These are phyloP conservation scores for Tephrocybe sp. DNA, from an alignment of 768 basidiomycete species.

Conservation along the genomic window DNA sequence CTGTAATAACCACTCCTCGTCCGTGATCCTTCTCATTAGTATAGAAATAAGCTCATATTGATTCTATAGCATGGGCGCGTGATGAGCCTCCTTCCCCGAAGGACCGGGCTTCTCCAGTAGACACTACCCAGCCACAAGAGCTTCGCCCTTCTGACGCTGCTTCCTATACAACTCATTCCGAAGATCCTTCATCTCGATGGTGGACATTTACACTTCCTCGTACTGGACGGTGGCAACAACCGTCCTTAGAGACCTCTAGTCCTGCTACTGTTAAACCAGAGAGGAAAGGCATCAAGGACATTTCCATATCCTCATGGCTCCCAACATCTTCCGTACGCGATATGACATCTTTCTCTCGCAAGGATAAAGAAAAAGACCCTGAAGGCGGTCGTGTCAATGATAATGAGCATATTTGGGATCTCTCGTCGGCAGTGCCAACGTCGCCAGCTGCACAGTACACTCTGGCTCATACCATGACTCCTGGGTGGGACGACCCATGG, in stretches of 20 bases:
- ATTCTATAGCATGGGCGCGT: conserved; percentile 69
- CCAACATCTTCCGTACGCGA: conserved; percentile 38
- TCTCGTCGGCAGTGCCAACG: conserved; percentile 34
- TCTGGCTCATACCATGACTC: conserved; percentile 52
- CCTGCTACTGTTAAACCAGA: conserved; percentile 27
- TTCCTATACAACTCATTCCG: conserved; percentile 50
- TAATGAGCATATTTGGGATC: conserved; percentile 25
- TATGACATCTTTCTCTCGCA: conserved; percentile 30
- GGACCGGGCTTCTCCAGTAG: conserved; percentile 34
- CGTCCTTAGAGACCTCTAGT: conserved; percentile 15
- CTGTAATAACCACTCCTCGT: conserved; percentile 74
- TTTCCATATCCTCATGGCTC: conserved; percentile 58
- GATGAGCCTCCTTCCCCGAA: conserved; percentile 81
- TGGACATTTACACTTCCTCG: conserved; percentile 72
- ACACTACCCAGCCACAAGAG: conserved; percentile 32
- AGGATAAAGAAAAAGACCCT: conserved; percentile 31
- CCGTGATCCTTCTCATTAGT: conserved; percentile 25
- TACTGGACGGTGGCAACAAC: conserved; percentile 26
- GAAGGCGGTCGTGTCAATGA: conserved; percentile 16
- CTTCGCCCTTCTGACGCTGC: conserved; percentile 51
- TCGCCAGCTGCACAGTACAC: conserved; percentile 47
- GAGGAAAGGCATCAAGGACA: conserved; percentile 39
- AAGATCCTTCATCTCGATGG: conserved; percentile 58
- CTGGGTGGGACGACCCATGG: conserved; percentile 73
- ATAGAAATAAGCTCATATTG: not conserved